Percentiles rank a stretch among this genome's conserved stretches.
phyloP scores from a whole-genome alignment of 179 eudicot genomes.

The Silene noctiflora region DNA sequence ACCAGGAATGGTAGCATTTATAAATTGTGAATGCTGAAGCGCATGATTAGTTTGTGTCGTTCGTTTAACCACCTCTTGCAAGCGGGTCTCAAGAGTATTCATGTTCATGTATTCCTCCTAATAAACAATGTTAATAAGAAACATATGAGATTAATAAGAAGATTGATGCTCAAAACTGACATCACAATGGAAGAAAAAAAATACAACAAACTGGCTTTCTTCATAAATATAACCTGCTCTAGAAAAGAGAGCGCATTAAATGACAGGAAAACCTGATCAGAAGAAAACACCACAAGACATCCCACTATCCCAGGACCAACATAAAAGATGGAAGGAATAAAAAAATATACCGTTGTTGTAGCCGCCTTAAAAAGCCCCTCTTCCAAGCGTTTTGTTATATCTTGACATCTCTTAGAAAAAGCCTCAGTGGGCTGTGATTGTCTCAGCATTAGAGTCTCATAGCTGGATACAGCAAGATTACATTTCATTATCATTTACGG shows the following conservation, averaged over 20 bases:
- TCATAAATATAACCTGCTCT: neutral
- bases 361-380: conserved; percentile 64
- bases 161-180: neutral
- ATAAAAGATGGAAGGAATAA: neutral
- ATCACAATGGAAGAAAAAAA: neutral
- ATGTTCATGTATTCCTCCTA: conserved; percentile 77
- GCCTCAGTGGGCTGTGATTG: conserved; percentile 46
- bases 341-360: conserved; percentile 46
- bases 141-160: neutral
- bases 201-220: neutral
- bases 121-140: conserved; percentile 14
- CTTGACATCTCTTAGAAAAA: conserved; percentile 42
- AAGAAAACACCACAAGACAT: conserved; percentile 1
- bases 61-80: conserved; percentile 47
- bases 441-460: conserved; percentile 48
- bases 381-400: conserved; percentile 73
- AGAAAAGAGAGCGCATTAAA: neutral
- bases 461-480: conserved; percentile 41
- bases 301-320: neutral
- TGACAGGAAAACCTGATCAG: neutral
- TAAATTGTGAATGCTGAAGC: conserved; percentile 55
- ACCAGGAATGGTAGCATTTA: conserved; percentile 53
- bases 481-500: neutral
- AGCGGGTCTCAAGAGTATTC: conserved; percentile 66
- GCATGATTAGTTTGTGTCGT: conserved; percentile 37